Conservation (phyloP, 495 filamentous ascomycete species). For the Penicillium herquei region DNA sequence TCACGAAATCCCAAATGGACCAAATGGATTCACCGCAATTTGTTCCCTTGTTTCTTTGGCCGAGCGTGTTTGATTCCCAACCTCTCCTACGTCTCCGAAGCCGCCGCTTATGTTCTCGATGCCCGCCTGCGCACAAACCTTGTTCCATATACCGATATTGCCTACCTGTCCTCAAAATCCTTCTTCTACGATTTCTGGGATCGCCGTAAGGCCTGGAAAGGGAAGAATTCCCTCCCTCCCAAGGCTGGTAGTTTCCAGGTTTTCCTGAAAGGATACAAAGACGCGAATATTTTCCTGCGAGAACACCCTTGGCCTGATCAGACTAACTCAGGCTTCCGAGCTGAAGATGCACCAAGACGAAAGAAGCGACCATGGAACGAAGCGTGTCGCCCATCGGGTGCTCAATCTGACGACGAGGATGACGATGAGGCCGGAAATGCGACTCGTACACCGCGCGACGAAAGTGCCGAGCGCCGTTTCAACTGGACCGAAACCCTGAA, state of each 20-base stretch:
- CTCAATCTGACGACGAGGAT: constrained; percentile 67
- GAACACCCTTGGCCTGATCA: constrained; percentile 99
- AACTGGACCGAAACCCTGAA: constrained; percentile 88
- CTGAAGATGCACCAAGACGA: constrained; percentile 66
- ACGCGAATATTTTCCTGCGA: constrained; percentile 91
- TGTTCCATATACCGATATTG: constrained; percentile 94
- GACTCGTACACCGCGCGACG: constrained; percentile 44
- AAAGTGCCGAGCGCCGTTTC: constrained; percentile 56
- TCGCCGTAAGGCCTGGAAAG: constrained; percentile 80
- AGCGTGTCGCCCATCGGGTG: constrained; percentile 72
- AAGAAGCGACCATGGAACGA: constrained; percentile 80
- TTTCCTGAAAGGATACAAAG: constrained; percentile 94
- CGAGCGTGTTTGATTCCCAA: constrained; percentile 96
- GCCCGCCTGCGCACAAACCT: constrained; percentile 84
- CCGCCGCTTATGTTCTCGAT: constrained; percentile 93
- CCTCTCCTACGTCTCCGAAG: constrained; percentile 98
- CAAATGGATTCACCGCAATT: constrained; percentile 89
- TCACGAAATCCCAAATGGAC: constrained; percentile 93
- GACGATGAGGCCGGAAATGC: constrained; percentile 59
- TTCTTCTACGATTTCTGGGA: constrained; percentile 99
- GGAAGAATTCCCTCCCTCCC: constrained; percentile 80
- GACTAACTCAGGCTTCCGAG: constrained; percentile 69
- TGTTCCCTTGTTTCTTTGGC: constrained; percentile 97
- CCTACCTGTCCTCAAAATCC: constrained; percentile 89
- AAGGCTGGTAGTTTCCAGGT: constrained; percentile 97